Base-by-base conservation (phyloP, 2,329 filamentous ascomycete species). In the Sarocladium strictum region DNA sequence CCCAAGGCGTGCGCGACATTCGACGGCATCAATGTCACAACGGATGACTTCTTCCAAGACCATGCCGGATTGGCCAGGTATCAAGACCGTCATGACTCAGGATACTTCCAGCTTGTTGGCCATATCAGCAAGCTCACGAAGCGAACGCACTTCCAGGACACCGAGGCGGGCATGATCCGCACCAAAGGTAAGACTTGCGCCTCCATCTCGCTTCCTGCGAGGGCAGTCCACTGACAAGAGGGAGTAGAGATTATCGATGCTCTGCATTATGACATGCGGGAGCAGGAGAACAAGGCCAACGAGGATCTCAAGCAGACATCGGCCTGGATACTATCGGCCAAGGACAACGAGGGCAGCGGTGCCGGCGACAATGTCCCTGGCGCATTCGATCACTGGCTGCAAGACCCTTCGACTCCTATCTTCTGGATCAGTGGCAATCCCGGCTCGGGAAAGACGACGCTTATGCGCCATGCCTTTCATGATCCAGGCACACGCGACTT, bases 391-490 rank as follows among this genome's bases (percentile, higher is more conserved):
- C 26, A 51, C 26, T 51, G 47, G 47, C 47, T 51, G 6, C 27
- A 51, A 17, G 47, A 51, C 17, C 29, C 47, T 7, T 10, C 4
- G 5, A 3, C 47, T 3, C 47, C 47, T 9, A 21, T 54, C 4
- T 54, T 54, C 53, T 54, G 53, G 53, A 61, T 61, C 45, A 61
- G 58, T 29, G 60, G 60, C 19, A 59, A 61, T 37, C 59, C 60
- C 10, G 62, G 62, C 5, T 62, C 60, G 3, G 73, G 73, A 4
- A 76, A 75, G 58, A 73, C 70, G 2, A 73, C 71, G 3, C 60
- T 73, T 12, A 72, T 72, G 64, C 72, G 71, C 41, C 69, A 65
- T 45, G 53, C 73, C 7, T 56, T 33, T 29, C 52, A 61, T 2
- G 35, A 67, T 50, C 1, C 23, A 0, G 23, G 33, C 0, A 69